A percentile compares a stretch with the other conserved stretches of the same genome.
Conservation (phyloP, 176 grass and related monocot species). For the Elaeis guineensis region DNA sequence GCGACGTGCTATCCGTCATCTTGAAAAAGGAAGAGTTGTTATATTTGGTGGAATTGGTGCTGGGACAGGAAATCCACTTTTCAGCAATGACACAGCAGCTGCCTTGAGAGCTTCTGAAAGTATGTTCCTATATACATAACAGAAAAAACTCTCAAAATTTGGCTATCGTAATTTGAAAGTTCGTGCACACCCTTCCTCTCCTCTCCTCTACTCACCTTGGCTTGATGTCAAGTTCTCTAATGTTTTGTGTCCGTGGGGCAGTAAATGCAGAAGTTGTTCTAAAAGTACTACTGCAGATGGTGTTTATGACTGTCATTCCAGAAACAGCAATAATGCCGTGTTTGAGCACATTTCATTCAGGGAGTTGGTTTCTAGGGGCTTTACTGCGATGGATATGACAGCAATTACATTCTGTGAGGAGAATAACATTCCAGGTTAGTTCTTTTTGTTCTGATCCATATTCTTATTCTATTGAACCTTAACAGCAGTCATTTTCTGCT, state of each 20-base stretch:
- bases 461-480: neutral
- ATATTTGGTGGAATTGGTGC: slow-evolving; percentile 80
- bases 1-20: slow-evolving; percentile 77
- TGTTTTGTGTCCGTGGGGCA: slow-evolving; percentile 3
- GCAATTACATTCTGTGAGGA: slow-evolving; percentile 6
- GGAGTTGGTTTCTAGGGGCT: slow-evolving; percentile 12
- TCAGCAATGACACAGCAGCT: slow-evolving; percentile 83
- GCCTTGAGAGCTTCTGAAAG: slow-evolving; percentile 87
- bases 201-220: neutral
- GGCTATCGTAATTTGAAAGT: too few relatives aligned
- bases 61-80: slow-evolving; percentile 57
- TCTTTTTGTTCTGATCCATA: neutral
- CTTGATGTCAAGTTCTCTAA: slow-evolving; percentile 30
- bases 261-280: slow-evolving; percentile 8
- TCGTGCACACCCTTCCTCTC: neutral
- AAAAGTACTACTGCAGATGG: neutral
- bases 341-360: slow-evolving; percentile 15
- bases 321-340: neutral
- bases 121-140: slow-evolving; percentile 21
- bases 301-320: neutral
- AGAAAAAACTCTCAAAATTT: neutral
- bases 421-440: slow-evolving; percentile 1
- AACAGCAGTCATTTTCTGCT: neutral
- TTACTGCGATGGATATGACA: slow-evolving; percentile 6
- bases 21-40: slow-evolving; percentile 83